Base-by-base conservation (phyloP, 148 eudicot genomes). In the Camellia japonica region DNA sequence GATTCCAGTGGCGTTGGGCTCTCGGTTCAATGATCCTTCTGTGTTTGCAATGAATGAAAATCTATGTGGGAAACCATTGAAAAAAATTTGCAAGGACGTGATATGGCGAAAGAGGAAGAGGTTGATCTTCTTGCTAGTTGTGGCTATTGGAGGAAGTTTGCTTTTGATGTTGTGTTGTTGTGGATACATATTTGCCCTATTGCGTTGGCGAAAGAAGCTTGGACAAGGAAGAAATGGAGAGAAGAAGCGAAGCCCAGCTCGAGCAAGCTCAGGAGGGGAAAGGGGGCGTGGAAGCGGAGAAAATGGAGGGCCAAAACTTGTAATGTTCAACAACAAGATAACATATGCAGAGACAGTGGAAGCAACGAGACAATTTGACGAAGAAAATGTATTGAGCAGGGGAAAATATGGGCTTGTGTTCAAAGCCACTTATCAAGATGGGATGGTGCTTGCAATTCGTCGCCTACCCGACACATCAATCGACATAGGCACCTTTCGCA, bases 351-450 rank as follows among this genome's bases (percentile, higher is more conserved):
- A 93, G 70, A 87, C 95, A n/a, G 60, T 93, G 3, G 92, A 93
- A 81, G 97, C 97, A 7, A 93, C 97, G 0, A 85, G 95, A 76
- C 86, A 91, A 19, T 93, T 93, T 18, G 97, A 93, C 16, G 97
- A 93, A 73, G 97, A 93, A 81, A 90, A 90, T 80, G 95, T 93
- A 3, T 71, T 93, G n/a, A 90, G 90, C 82, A 86, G 97, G 63
- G 86, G 89, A 14, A 89, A 84, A 44, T 84, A 86, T 20, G 97
- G 95, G 20, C 85, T 87, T 2, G 69, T 93, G 4, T 93, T 90
- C 82, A 93, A 91, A 82, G 97, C 97, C 14, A 84, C 85, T 47
- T 93, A 84, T 76, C 52, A 68, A 42, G 97, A 93, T 76, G 97
- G 97, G 3, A 90, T 84, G 91, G 93, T 93, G 43, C 92, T 93